Evolutionary conservation across 495 filamentous ascomycete species (phyloP).

Genomic region (Friedmanniomyces endolithicus): DNA sequence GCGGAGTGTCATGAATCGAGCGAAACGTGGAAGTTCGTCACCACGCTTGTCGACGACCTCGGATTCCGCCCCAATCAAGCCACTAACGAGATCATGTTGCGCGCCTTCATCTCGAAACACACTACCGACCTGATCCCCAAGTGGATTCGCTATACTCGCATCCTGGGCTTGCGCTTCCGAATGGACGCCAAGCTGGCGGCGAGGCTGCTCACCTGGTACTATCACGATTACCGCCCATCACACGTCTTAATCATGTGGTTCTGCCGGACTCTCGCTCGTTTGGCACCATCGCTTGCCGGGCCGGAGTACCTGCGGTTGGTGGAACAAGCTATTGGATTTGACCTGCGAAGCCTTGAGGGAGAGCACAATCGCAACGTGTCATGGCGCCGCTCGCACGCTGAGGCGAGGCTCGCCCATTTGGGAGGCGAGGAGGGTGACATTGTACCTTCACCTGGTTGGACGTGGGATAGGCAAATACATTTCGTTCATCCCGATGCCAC

Average conservation of each 20-base stretch:
- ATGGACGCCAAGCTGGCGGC: conserved; percentile 2
- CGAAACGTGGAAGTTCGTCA: conserved; percentile 14
- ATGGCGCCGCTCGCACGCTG: background rate
- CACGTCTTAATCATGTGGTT: conserved; percentile 13
- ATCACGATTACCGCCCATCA: conserved; percentile 5
- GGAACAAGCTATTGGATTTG: conserved; percentile 14
- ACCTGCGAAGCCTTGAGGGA: background rate
- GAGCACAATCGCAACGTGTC: background rate
- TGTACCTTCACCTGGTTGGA: conserved; percentile 1
- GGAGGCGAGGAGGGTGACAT: background rate
- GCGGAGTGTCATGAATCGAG: background rate
- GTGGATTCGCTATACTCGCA: conserved; percentile 9
- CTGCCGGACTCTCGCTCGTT: conserved; percentile 1
- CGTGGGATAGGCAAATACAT: background rate
- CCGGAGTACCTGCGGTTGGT: conserved; percentile 1
- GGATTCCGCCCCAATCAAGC: conserved; percentile 2
- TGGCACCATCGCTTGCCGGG: background rate
- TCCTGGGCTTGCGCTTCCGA: background rate
- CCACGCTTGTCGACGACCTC: background rate
- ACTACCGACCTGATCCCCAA: conserved; percentile 4
- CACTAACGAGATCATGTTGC: conserved; percentile 10
- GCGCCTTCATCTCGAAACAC: conserved; percentile 9
- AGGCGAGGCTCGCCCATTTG: background rate
- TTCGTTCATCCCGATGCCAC: background rate
- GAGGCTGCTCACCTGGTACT: conserved; percentile 7